Conservation (phyloP, 1,284 basidiomycete species). For the Agaricales sp. region DNA sequence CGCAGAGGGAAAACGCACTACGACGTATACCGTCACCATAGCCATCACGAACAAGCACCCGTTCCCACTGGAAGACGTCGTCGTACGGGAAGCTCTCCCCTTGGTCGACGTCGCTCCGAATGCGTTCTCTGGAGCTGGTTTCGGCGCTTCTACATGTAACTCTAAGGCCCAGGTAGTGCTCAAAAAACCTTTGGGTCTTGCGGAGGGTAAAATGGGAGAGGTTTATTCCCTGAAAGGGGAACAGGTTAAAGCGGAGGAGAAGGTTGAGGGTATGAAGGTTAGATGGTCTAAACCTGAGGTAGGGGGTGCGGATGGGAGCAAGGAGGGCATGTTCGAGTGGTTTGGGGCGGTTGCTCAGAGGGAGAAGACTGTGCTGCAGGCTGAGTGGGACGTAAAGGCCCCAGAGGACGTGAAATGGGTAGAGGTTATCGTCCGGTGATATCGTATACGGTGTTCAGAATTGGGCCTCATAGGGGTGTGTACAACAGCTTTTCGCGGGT, state of each 20-base stretch:
- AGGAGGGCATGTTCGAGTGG: slow-evolving; percentile 34
- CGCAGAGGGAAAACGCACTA: slow-evolving; percentile 30
- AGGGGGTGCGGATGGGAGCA: slow-evolving; percentile 16
- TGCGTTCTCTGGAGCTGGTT: neutral
- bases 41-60: slow-evolving; percentile 37
- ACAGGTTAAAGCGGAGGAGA: slow-evolving; percentile 13
- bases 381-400: slow-evolving; percentile 40
- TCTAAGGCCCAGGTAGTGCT: slow-evolving; percentile 32
- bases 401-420: slow-evolving; percentile 24
- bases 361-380: slow-evolving; percentile 29
- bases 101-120: slow-evolving; percentile 17
- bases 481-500: too few species aligned
- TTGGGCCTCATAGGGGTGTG: too few species aligned
- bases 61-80: slow-evolving; percentile 29
- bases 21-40: slow-evolving; percentile 32
- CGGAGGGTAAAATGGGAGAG: slow-evolving; percentile 31
- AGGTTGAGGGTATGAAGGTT: slow-evolving; percentile 14
- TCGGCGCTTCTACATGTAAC: neutral
- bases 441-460: too few species aligned
- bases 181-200: slow-evolving; percentile 34
- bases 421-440: too few species aligned
- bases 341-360: slow-evolving; percentile 22
- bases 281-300: neutral
- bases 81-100: slow-evolving; percentile 40
- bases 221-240: slow-evolving; percentile 19